Conservation (phyloP, 108 stramenopile species). For the Nitzschia putrida region DNA sequence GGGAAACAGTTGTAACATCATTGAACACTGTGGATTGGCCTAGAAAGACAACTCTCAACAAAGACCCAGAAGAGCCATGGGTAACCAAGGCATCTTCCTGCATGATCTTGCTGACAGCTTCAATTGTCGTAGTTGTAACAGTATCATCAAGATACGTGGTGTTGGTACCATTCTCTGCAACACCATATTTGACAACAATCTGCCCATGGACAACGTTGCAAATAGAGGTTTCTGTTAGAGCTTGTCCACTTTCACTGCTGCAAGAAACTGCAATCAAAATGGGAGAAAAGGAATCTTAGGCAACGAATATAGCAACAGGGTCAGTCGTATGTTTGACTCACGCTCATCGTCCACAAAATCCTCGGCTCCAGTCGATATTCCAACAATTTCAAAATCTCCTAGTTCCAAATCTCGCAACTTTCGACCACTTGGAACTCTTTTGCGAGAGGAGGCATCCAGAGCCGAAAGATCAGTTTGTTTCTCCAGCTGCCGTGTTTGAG, state of each 20-base stretch:
- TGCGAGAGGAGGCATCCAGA: too few relatives aligned
- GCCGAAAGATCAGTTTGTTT: neutral
- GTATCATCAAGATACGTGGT: too few relatives aligned
- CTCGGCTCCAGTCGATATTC: neutral
- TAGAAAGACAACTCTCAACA: neutral
- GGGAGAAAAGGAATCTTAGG: too few relatives aligned
- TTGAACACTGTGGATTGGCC: neutral
- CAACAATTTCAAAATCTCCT: neutral
- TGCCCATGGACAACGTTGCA: neutral
- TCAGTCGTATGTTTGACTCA: neutral
- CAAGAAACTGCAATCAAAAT: neutral
- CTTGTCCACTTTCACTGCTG: neutral
- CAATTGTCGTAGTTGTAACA: too few relatives aligned
- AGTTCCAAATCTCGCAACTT: neutral
- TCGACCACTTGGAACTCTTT: neutral
- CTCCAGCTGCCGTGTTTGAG: neutral
- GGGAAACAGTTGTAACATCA: too few relatives aligned
- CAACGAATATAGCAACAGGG: too few relatives aligned
- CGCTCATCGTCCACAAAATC: neutral
- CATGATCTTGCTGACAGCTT: too few relatives aligned
- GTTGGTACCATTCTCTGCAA: too few relatives aligned
- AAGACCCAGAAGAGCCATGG: neutral
- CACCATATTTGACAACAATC: too few relatives aligned
- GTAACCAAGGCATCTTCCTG: neutral
- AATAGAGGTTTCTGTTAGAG: neutral